A percentile compares a stretch with the other conserved stretches of the same genome.
Conservation (phyloP, 2,329 filamentous ascomycete species). For the Onygenales sp. region DNA sequence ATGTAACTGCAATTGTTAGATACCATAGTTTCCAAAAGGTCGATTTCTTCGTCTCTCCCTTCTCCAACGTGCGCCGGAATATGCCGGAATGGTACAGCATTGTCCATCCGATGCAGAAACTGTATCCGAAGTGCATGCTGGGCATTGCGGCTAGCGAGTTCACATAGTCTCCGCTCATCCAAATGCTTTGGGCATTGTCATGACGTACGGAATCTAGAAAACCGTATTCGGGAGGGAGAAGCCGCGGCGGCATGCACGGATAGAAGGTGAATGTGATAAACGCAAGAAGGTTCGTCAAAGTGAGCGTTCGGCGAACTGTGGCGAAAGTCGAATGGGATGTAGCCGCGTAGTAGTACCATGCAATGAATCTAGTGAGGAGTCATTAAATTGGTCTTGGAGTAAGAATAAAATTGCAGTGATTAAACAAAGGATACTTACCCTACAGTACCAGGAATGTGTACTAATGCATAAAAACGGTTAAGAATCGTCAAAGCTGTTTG, state of each 20-base stretch:
- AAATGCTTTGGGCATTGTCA: conserved; percentile 44
- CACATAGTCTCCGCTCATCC: conserved; percentile 48
- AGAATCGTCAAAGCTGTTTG: conserved; percentile 35
- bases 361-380: conserved; percentile 30
- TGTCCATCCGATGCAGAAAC: conserved; percentile 46
- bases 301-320: conserved; percentile 49
- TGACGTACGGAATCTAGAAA: conserved; percentile 55
- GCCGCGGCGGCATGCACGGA: conserved; percentile 55
- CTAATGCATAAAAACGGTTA: conserved; percentile 42
- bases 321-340: conserved; percentile 44
- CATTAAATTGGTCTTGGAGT: not conserved
- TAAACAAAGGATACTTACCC: conserved; percentile 25
- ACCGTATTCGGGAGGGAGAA: conserved; percentile 50
- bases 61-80: conserved; percentile 34
- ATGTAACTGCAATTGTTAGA: conserved; percentile 37
- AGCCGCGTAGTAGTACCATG: conserved; percentile 34
- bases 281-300: conserved; percentile 51
- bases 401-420: not conserved
- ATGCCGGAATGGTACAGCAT: conserved; percentile 45
- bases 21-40: conserved; percentile 35
- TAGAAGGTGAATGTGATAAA: conserved; percentile 54
- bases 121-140: conserved; percentile 49
- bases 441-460: conserved; percentile 44
- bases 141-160: conserved; percentile 52
- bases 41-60: conserved; percentile 33